Percentiles rank a stretch among this genome's conserved stretches.
These are phyloP conservation scores for Vanderwaltozyma verrucispora DNA, from an alignment of 805 yeast genomes.

Conservation along the genomic window DNA sequence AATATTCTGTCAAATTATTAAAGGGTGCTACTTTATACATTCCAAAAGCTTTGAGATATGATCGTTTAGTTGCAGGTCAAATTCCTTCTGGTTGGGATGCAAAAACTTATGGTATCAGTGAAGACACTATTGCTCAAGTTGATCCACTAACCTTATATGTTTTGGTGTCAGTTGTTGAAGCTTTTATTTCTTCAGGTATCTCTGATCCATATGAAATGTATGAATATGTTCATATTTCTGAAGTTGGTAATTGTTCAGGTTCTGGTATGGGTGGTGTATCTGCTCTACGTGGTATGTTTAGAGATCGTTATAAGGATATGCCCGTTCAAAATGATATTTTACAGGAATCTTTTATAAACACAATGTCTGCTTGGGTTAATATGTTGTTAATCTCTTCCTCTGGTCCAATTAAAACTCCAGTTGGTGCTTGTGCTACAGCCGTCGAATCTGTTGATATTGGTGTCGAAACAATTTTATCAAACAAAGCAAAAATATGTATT, in stretches of 20 bases:
- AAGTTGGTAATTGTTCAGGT: constrained; percentile 98
- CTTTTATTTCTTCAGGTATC: constrained; percentile 86
- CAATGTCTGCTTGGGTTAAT: constrained; percentile 99
- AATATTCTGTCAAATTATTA: constrained; percentile 78
- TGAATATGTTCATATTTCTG: constrained; percentile 95
- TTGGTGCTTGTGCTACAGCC: constrained; percentile 99
- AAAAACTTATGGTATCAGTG: constrained; percentile 85
- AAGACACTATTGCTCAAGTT: constrained; percentile 86
- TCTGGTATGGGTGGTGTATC: constrained; percentile 99
- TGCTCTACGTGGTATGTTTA: constrained; percentile 96
- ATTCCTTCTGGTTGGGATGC: constrained; percentile 99
- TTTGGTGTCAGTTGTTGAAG: constrained; percentile 90
- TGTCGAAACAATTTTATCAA: constrained; percentile 83
- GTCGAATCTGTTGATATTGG: constrained; percentile 96
- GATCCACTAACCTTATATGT: constrained; percentile 93
- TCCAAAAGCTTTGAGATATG: constrained; percentile 68
- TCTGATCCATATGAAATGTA: constrained; percentile 98
- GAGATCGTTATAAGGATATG: constrained; percentile 81
- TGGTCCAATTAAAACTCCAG: constrained; percentile 99
- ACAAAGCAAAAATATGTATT: constrained; percentile 90
- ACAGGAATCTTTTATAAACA: constrained; percentile 97
- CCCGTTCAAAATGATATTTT: constrained; percentile 96
- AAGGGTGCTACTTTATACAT: constrained; percentile 87
- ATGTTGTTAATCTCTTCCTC: constrained; percentile 94
- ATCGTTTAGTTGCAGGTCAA: constrained; percentile 67